Conservation (phyloP, 257 asterid species). For the Solanum pennellii region DNA sequence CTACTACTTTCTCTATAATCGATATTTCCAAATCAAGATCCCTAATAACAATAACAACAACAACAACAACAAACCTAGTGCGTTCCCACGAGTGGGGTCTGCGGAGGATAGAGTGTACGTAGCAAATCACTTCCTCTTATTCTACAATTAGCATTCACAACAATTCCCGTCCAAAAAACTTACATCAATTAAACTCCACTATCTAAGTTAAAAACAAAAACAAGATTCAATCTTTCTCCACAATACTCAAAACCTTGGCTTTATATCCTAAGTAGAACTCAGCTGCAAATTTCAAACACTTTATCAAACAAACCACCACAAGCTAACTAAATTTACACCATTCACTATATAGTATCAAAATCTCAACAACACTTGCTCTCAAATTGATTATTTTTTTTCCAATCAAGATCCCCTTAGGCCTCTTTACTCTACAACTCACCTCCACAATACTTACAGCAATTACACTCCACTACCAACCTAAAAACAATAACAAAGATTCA, state of each 20-base stretch:
- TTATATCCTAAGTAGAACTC: not conserved
- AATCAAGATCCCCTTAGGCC: not conserved
- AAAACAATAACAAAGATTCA: not conserved
- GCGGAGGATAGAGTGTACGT: fast-evolving
- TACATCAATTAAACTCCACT: not conserved
- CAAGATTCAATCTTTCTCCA: not conserved
- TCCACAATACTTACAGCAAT: not conserved
- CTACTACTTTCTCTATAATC: not conserved
- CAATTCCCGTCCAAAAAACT: not conserved
- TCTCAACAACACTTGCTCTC: not conserved
- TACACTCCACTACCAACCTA: not conserved
- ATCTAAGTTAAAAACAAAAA: not conserved
- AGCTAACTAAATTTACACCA: not conserved
- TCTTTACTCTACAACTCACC: not conserved
- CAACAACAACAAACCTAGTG: not conserved
- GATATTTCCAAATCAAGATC: not conserved
- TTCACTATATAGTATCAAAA: not conserved
- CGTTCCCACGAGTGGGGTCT: not conserved
- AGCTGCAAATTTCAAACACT: not conserved
- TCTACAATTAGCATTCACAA: not conserved
- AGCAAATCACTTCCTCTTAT: not conserved
- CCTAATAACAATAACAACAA: not conserved
- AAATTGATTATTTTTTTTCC: not conserved
- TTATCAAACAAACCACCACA: not conserved
- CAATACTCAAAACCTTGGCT: not conserved